Evolutionary conservation across 2,329 filamentous ascomycete genomes (phyloP).

Genomic region (Penicillium sp.): DNA sequence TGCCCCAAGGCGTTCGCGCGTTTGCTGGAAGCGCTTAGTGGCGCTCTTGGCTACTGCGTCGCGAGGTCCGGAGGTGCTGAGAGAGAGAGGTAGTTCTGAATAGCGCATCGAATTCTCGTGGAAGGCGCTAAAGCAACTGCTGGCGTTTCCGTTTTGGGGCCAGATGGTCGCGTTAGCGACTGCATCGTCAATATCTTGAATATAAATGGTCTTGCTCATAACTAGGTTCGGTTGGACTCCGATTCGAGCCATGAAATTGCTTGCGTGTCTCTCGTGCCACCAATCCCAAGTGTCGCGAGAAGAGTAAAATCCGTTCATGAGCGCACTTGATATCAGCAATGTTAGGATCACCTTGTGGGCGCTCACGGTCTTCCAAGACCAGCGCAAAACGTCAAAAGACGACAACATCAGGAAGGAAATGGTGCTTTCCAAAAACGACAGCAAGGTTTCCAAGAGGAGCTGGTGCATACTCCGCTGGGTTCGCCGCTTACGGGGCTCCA

Average conservation of each 20-base stretch:
- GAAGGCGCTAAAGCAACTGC: constrained; percentile 50
- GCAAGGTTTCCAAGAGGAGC: constrained; percentile 72
- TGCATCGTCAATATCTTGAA: constrained; percentile 76
- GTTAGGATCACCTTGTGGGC: constrained; percentile 76
- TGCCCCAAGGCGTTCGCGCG: constrained; percentile 78
- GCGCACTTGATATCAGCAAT: constrained; percentile 68
- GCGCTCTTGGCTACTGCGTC: constrained; percentile 39
- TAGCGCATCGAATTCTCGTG: constrained; percentile 45
- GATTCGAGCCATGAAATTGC: constrained; percentile 77
- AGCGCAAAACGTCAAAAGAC: constrained; percentile 68
- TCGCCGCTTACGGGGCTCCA: constrained; percentile 59
- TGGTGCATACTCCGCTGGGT: constrained; percentile 65
- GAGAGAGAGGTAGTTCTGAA: constrained; percentile 34
- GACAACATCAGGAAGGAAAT: constrained; percentile 78
- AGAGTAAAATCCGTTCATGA: constrained; percentile 76
- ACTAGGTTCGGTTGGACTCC: constrained; percentile 77
- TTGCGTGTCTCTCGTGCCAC: constrained; percentile 83
- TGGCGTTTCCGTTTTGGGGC: constrained; percentile 32
- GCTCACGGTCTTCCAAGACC: constrained; percentile 68
- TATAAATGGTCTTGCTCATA: constrained; percentile 85
- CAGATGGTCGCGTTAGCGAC: constrained; percentile 45
- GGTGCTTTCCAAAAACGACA: constrained; percentile 75
- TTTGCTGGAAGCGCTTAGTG: constrained; percentile 69
- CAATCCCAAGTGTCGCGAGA: constrained; percentile 74
- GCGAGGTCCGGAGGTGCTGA: constrained; percentile 31